Percentiles rank a stretch among this genome's conserved stretches.
Conservation (phyloP, 2,329 filamentous ascomycete genomes). For the Colletotrichum magnum region DNA sequence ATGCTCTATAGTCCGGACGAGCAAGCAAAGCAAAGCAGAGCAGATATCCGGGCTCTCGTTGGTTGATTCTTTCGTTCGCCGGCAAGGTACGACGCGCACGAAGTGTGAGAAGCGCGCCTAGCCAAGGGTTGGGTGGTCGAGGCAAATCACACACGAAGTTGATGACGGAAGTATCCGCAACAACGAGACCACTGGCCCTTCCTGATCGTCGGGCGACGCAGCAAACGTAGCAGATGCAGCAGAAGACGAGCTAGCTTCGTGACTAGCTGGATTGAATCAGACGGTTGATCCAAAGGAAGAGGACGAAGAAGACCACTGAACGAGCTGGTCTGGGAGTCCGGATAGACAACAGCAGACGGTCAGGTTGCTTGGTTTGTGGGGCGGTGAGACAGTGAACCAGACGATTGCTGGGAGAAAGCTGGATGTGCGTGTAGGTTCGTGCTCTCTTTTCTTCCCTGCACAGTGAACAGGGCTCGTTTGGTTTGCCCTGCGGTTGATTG, state of each 20-base stretch:
- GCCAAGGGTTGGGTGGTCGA: constrained; percentile 31
- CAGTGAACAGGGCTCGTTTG: constrained; percentile 15
- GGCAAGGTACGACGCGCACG: constrained; percentile 37
- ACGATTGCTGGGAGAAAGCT: constrained; percentile 31
- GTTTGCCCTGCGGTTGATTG: constrained; percentile 35
- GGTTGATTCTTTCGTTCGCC: constrained; percentile 33
- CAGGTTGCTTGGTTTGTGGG: constrained; percentile 23
- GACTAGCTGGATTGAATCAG: constrained; percentile 11
- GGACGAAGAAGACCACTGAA: neutral
- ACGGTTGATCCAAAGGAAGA: constrained; percentile 20
- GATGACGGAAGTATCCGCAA: constrained; percentile 15
- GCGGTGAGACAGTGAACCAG: constrained; percentile 32
- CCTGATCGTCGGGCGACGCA: constrained; percentile 16
- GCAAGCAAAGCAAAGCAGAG: constrained; percentile 30
- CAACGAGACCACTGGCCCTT: constrained; percentile 22
- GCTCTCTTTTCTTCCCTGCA: constrained; percentile 11
- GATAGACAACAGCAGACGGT: constrained; percentile 21
- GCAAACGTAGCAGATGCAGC: constrained; percentile 30
- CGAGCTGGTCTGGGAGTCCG: constrained; percentile 14
- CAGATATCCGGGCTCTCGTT: constrained; percentile 22
- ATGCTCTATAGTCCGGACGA: constrained; percentile 24
- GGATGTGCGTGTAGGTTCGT: constrained; percentile 30
- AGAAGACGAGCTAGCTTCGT: constrained; percentile 8
- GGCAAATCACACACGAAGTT: constrained; percentile 4
- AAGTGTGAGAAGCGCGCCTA: constrained; percentile 33